phyloP scores from a whole-genome alignment of 257 asterid genomes.

The Ilex aquifolium region DNA sequence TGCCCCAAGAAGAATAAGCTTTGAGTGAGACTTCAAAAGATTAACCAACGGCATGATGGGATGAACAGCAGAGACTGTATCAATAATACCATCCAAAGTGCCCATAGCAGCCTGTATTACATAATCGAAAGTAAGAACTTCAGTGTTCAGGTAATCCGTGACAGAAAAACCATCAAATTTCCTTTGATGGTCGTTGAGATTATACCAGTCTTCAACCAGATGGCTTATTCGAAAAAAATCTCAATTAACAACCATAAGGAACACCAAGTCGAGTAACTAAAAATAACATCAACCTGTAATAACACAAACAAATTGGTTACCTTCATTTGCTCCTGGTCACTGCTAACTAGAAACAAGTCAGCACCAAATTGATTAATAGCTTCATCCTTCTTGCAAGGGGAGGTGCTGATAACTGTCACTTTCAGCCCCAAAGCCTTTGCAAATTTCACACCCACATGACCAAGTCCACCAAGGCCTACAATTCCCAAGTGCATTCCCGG shows the following conservation, averaged over 20 bases:
- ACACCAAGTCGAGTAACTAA: too few species aligned
- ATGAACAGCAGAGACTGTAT: slow-evolving; percentile 48
- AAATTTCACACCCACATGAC: slow-evolving; percentile 10
- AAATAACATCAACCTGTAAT: too few species aligned
- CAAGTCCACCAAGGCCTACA: slow-evolving; percentile 43
- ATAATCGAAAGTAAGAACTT: neutral
- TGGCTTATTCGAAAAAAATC: too few species aligned
- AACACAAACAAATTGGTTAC: slow-evolving; percentile 2
- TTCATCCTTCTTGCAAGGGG: slow-evolving; percentile 27
- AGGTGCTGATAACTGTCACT: slow-evolving; percentile 48
- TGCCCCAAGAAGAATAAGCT: slow-evolving; percentile 37
- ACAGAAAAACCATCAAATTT: too few species aligned
- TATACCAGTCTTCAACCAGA: too few species aligned
- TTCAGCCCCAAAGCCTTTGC: slow-evolving; percentile 52
- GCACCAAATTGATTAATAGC: slow-evolving; percentile 30
- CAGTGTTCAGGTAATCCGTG: too few species aligned
- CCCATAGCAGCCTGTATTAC: slow-evolving; percentile 38
- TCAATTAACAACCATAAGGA: too few species aligned
- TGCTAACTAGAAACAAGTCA: slow-evolving; percentile 31
- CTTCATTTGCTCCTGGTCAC: slow-evolving; percentile 29
- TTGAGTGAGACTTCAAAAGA: slow-evolving; percentile 41
- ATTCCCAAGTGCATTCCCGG: neutral
- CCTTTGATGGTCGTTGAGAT: too few species aligned
- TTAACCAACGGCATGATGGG: slow-evolving; percentile 31
- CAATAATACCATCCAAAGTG: slow-evolving; percentile 45